Evolutionary conservation across 306 rosid species (phyloP).

Genomic region (Cicer cuneatum): DNA sequence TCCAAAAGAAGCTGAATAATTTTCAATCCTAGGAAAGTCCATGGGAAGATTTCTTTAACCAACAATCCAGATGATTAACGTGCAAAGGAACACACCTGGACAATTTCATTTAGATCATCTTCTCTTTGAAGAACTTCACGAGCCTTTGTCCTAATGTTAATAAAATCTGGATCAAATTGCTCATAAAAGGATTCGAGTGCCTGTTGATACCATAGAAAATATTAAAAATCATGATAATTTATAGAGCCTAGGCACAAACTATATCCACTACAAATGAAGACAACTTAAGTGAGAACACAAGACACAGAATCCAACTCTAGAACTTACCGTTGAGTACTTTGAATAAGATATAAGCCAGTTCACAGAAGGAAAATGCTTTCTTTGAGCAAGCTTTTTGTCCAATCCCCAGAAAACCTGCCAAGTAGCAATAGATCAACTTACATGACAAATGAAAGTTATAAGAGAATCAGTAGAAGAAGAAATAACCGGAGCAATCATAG

Average conservation of each 20-base stretch:
- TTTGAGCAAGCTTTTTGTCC: conserved; percentile 99
- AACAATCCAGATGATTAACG: conserved; percentile 27
- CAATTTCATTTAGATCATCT: conserved; percentile 98
- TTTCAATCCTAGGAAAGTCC: conserved; percentile 39
- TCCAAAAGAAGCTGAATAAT: conserved; percentile 33
- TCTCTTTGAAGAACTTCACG: conserved; percentile 98
- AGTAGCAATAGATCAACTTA: conserved; percentile 32
- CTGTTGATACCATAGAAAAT: conserved; percentile 51
- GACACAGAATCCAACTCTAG: conserved; percentile 31
- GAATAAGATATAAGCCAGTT: conserved; percentile 99
- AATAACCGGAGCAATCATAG: conserved; percentile 1
- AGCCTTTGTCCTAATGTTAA: conserved; percentile 96
- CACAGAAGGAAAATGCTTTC: conserved; percentile 99
- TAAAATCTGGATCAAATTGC: conserved; percentile 94
- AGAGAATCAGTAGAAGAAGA: conserved; percentile 9
- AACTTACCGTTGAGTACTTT: conserved; percentile 84
- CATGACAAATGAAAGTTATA: conserved; percentile 23
- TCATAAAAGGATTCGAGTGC: conserved; percentile 96
- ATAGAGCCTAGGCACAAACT: conserved; percentile 21
- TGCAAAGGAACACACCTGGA: conserved; percentile 66
- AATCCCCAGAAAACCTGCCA: conserved; percentile 98
- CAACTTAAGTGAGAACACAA: conserved; percentile 19
- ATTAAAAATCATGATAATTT: background rate
- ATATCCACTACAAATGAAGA: conserved; percentile 35
- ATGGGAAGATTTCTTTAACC: conserved; percentile 20